Evolutionary conservation across 2,329 filamentous ascomycete species (phyloP).

Genomic region (Aureobasidium musti): DNA sequence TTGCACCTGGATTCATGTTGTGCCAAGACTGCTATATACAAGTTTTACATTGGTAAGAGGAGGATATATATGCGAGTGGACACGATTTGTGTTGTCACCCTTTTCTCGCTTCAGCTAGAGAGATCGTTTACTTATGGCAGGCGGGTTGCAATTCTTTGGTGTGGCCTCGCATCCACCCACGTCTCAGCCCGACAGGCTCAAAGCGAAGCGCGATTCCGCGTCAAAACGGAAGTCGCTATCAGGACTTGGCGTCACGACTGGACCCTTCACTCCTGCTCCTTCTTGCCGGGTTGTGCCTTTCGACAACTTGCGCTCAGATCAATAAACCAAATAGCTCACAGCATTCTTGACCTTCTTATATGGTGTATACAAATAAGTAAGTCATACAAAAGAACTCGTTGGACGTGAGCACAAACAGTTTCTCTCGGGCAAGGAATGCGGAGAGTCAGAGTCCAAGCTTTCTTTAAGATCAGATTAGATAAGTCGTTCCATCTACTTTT

Average conservation of each 20-base stretch:
- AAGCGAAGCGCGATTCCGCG: conserved; percentile 24
- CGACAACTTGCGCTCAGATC: not conserved
- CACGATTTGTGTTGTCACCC: not conserved
- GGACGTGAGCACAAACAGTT: not conserved
- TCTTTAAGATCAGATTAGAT: conserved; percentile 19
- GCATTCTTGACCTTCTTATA: not conserved
- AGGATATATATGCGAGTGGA: not conserved
- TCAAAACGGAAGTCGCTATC: conserved; percentile 29
- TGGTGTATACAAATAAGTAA: not conserved
- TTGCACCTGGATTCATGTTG: not conserved
- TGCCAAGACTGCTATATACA: conserved; percentile 28
- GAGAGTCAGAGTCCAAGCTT: conserved; percentile 15
- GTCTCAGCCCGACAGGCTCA: conserved; percentile 18
- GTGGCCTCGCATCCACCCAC: conserved; percentile 23
- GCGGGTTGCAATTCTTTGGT: not conserved
- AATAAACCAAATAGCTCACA: not conserved
- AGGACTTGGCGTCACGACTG: conserved; percentile 10
- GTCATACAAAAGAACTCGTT: not conserved
- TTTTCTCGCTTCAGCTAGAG: not conserved
- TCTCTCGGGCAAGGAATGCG: conserved; percentile 11
- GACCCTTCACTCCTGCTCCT: conserved; percentile 4
- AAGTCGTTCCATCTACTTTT: conserved; percentile 3
- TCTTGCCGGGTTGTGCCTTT: not conserved
- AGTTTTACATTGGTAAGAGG: conserved; percentile 14
- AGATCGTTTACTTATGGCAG: not conserved